Evolutionary conservation across 1,284 basidiomycete genomes (phyloP).

Genomic region (Anthracocystis setariae): DNA sequence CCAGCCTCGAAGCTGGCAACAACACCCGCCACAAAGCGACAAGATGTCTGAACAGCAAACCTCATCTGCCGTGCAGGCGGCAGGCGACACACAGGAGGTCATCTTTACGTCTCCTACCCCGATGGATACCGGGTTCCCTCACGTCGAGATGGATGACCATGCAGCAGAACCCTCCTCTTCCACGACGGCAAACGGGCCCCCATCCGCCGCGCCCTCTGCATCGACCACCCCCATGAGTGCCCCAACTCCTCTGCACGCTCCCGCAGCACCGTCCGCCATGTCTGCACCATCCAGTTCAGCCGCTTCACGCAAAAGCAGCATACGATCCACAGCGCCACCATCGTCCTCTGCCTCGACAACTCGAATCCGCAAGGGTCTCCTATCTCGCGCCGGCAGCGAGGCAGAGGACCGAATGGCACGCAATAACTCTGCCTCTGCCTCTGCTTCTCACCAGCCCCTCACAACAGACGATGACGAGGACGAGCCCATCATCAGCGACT

Average conservation of each 20-base stretch:
- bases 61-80: background rate
- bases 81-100: slow-evolving; percentile 1
- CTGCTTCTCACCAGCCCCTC: slow-evolving; percentile 20
- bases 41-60: slow-evolving; percentile 23
- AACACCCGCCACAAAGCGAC: background rate
- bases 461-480: slow-evolving; percentile 53
- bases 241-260: slow-evolving; percentile 31
- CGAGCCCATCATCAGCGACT: slow-evolving; percentile 48
- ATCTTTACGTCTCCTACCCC: slow-evolving; percentile 27
- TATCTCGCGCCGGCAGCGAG: slow-evolving; percentile 44
- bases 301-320: slow-evolving; percentile 41
- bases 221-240: slow-evolving; percentile 32
- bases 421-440: slow-evolving; percentile 17
- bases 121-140: slow-evolving; percentile 19
- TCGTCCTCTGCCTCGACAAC: slow-evolving; percentile 36
- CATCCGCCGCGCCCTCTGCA: slow-evolving; percentile 17
- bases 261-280: slow-evolving; percentile 1
- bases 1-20: background rate
- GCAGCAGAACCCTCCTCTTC: background rate
- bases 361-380: slow-evolving; percentile 45
- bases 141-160: background rate
- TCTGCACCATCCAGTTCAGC: slow-evolving; percentile 36
- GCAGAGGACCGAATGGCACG: slow-evolving; percentile 37
- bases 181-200: slow-evolving; percentile 10
- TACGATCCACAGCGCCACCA: slow-evolving; percentile 34